These are phyloP conservation scores for Trichoderma gracile DNA, from an alignment of 2,329 filamentous ascomycete genomes.

Conservation along the genomic window DNA sequence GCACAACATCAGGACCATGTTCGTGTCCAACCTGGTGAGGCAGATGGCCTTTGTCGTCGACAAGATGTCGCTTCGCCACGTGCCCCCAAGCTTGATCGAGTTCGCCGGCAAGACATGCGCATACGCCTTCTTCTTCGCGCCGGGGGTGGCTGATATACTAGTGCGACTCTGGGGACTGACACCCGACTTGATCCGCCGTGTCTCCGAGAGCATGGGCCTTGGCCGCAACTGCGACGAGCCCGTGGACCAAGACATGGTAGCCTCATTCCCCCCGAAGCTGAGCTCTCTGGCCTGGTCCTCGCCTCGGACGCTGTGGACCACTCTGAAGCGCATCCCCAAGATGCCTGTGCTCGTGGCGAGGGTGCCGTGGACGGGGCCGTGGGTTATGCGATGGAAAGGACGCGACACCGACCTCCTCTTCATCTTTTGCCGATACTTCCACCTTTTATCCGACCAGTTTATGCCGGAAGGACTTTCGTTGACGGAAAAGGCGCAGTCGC, in stretches of 20 bases:
- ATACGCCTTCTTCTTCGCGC: constrained; percentile 91
- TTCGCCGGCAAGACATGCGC: constrained; percentile 90
- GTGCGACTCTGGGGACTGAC: constrained; percentile 78
- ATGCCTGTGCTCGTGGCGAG: constrained; percentile 68
- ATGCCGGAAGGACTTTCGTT: constrained; percentile 58
- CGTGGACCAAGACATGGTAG: constrained; percentile 61
- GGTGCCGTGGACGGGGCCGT: constrained; percentile 82
- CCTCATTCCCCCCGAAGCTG: constrained; percentile 69
- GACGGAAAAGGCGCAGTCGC: constrained; percentile 62
- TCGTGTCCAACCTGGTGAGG: constrained; percentile 75
- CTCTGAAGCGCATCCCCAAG: constrained; percentile 65
- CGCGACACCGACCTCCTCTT: constrained; percentile 88
- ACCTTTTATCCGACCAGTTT: constrained; percentile 75
- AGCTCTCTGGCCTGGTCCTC: constrained; percentile 59
- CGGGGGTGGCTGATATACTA: constrained; percentile 79
- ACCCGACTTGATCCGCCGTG: constrained; percentile 67
- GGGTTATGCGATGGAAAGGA: constrained; percentile 83
- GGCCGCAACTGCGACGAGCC: constrained; percentile 56
- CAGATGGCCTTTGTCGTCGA: constrained; percentile 88
- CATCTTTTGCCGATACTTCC: constrained; percentile 86
- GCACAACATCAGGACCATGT: constrained; percentile 87
- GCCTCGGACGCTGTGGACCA: constrained; percentile 49
- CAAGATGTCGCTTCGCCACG: constrained; percentile 78
- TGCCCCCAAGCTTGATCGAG: constrained; percentile 66
- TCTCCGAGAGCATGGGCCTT: constrained; percentile 68